Conservation (phyloP, 2,329 filamentous ascomycete species). For the Shiraia sp. region DNA sequence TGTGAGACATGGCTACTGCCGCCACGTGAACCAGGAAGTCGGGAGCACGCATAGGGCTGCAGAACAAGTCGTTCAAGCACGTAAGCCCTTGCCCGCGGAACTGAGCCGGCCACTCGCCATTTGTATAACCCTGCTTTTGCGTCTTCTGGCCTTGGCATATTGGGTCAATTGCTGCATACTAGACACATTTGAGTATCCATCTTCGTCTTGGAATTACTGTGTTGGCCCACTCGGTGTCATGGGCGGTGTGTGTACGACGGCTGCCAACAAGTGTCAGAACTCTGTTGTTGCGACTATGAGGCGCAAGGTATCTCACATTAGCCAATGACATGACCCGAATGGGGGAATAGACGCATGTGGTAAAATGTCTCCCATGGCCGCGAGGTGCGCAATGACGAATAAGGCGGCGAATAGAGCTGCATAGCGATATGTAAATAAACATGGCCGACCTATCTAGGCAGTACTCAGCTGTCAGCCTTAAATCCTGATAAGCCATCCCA, state of each 20-base stretch:
- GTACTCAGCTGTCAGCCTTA: conserved; percentile 33
- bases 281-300: conserved; percentile 1
- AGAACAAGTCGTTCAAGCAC: conserved; percentile 24
- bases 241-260: conserved; percentile 8
- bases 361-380: no score
- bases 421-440: neutral
- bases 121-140: neutral
- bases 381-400: neutral
- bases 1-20: conserved; percentile 31
- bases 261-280: conserved; percentile 1
- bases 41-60: conserved; percentile 42
- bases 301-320: no score
- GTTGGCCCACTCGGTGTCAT: neutral
- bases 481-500: conserved; percentile 1
- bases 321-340: neutral
- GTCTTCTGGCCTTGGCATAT: neutral
- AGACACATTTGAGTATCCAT: neutral
- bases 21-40: conserved; percentile 33
- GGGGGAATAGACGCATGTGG: no score
- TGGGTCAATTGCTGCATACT: neutral
- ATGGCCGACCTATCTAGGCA: conserved; percentile 5
- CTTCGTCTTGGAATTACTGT: neutral
- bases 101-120: conserved; percentile 9
- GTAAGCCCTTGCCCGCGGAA: conserved; percentile 27
- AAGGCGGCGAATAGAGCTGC: neutral